phyloP scores from a whole-genome alignment of 2,329 filamentous ascomycete species.

The Fusarium euwallaceae region DNA sequence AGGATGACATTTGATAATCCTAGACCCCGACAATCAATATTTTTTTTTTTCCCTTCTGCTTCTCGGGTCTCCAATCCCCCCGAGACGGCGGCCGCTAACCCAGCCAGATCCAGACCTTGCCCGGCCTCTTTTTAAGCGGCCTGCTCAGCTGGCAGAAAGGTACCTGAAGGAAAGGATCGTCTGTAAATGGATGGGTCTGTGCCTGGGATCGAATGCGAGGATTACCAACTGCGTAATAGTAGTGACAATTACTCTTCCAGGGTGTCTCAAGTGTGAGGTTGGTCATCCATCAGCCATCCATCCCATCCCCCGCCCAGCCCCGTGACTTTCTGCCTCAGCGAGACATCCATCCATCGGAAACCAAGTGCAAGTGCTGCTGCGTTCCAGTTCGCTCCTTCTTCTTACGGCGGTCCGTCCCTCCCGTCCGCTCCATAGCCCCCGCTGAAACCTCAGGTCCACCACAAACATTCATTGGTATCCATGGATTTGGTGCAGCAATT shows the following conservation, averaged over 20 bases:
- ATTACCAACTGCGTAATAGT: not conserved
- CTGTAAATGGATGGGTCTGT: not conserved
- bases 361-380: not conserved
- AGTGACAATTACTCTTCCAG: not conserved
- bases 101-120: slow-evolving; percentile 1
- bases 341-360: not conserved
- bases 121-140: not conserved
- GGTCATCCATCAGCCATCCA: not conserved
- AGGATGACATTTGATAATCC: slow-evolving; percentile 27
- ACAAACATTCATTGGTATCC: not conserved
- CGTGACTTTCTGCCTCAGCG: slow-evolving; percentile 26
- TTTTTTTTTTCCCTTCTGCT: not conserved
- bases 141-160: not conserved
- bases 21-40: slow-evolving; percentile 5
- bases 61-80: slow-evolving; percentile 5
- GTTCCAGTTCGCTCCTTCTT: slow-evolving; percentile 2
- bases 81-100: slow-evolving; percentile 4
- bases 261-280: not conserved
- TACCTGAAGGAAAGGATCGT: not conserved
- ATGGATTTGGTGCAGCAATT: not conserved
- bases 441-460: not conserved
- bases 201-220: not conserved
- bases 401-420: slow-evolving; percentile 25
- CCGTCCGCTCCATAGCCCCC: slow-evolving; percentile 18
- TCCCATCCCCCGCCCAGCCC: slow-evolving; percentile 22